Base-by-base conservation (phyloP, 257 asterid genomes). In the Plantago major region DNA sequence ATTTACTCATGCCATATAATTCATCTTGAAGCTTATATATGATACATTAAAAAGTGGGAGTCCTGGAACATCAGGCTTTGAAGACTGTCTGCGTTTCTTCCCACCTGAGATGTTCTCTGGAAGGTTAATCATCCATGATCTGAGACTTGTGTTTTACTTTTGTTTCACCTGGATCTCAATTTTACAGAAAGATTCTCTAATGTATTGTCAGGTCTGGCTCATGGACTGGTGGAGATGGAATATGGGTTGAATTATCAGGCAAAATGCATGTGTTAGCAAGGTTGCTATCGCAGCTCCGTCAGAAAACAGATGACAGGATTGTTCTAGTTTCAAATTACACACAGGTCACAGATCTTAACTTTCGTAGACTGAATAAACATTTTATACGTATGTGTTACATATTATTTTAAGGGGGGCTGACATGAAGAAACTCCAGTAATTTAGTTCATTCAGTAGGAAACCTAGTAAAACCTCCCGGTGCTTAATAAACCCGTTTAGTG, bases 221-320 rank as follows among this genome's bases (percentile, higher is more conserved):
- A 10, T 92, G 99, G 99, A 86, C 90, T 19, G 99, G 99, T 63
- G 99, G 97, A 40, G 91, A 82, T 74, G 99, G 99, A 56, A 63
- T 80, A 60, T 92, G 99, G 99, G 95, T 92, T 76, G 97, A 92
- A 76, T 81, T 92, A 72, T 92, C 99, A 1, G 99, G 99, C 74
- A 92, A 92, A 87, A 92, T 92, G 97, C 91, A 89, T 42, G 93
- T 92, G 62, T 81, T 92, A 74, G 94, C 99, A 65, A 88, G 97
- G 49, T 78, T 92, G 72, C 93, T 92, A 66, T 93, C 89, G 75
- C 96, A 86, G 58, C 97, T 92, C 63, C 94, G 89, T 46, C 89
- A 80, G 60, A 81, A 74, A 81, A 92, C 96, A 46, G 95, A 89
- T 72, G 99, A 92, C 72, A 82, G 97, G 74, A 84, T 92, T 43